These are phyloP conservation scores for Saccharomycopsis fibuligera DNA, from an alignment of 805 yeast genomes.

Conservation along the genomic window DNA sequence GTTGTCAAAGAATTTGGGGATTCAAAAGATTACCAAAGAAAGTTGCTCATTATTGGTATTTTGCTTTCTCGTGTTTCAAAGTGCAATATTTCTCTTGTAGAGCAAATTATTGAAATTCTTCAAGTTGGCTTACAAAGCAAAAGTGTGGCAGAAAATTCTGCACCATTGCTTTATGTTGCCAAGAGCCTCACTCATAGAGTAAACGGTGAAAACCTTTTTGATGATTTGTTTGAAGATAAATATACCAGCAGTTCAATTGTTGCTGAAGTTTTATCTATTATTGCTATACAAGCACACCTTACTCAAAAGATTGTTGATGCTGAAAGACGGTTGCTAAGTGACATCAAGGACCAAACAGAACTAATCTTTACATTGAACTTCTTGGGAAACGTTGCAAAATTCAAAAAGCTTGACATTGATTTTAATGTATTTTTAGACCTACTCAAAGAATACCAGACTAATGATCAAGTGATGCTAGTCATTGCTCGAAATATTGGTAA, in stretches of 20 bases:
- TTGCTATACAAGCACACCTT: conserved; percentile 15
- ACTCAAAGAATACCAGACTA: conserved; percentile 17
- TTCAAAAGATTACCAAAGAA: conserved; percentile 6
- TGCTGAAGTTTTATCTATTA: conserved; percentile 12
- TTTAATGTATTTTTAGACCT: conserved; percentile 12
- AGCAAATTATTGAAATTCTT: conserved; percentile 14
- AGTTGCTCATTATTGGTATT: conserved; percentile 13
- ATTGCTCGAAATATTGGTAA: conserved; percentile 52
- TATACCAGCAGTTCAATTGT: background rate
- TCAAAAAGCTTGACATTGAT: conserved; percentile 14
- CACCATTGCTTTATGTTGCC: conserved; percentile 5
- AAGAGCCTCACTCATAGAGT: conserved; percentile 13
- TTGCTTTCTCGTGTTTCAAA: conserved; percentile 1
- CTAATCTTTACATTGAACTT: conserved; percentile 14
- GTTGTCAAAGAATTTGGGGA: conserved; percentile 1
- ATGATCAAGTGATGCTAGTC: conserved; percentile 36
- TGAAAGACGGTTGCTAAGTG: conserved; percentile 11
- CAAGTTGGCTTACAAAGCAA: background rate
- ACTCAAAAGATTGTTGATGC: conserved; percentile 4
- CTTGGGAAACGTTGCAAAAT: conserved; percentile 17
- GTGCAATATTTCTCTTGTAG: conserved; percentile 18
- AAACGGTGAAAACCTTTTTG: conserved; percentile 13
- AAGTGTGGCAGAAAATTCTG: conserved; percentile 1
- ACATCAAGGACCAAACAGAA: background rate
- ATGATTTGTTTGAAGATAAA: conserved; percentile 10